Conservation (phyloP, 2,329 filamentous ascomycete species). For the Penicillium psychrosexuale region DNA sequence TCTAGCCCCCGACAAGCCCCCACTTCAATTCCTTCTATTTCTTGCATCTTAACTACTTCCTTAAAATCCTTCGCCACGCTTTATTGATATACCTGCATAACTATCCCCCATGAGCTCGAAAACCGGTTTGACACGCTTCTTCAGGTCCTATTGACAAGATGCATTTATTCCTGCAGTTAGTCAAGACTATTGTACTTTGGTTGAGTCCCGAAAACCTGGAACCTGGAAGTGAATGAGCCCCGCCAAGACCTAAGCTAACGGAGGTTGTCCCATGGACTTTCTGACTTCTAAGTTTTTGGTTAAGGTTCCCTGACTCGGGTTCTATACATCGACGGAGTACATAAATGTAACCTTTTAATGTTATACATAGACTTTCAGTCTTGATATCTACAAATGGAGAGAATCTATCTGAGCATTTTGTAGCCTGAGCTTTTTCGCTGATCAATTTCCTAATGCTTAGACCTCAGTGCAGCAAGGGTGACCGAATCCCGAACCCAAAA, state of each 20-base stretch:
- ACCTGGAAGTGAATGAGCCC: neutral
- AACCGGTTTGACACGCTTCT: conserved; percentile 7
- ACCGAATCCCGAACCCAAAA: conserved; percentile 11
- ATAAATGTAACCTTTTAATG: no score
- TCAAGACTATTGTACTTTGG: neutral
- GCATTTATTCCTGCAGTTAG: neutral
- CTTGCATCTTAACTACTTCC: conserved; percentile 3
- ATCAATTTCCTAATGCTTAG: conserved; percentile 22
- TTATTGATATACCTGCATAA: conserved; percentile 10
- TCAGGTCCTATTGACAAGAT: conserved; percentile 1
- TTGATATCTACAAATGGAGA: neutral
- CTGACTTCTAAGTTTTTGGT: no score
- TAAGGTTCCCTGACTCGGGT: neutral
- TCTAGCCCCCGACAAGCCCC: neutral
- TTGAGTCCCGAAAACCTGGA: neutral
- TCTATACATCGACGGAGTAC: neutral
- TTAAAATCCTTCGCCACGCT: neutral
- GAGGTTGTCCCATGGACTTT: neutral
- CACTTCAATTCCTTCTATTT: neutral
- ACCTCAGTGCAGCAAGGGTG: conserved; percentile 28
- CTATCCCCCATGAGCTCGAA: conserved; percentile 2
- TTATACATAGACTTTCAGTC: neutral
- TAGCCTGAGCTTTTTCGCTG: neutral
- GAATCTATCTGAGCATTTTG: neutral
- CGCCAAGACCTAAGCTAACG: neutral